Conservation (phyloP, 352 stramenopile species). For the Globisporangium splendens region DNA sequence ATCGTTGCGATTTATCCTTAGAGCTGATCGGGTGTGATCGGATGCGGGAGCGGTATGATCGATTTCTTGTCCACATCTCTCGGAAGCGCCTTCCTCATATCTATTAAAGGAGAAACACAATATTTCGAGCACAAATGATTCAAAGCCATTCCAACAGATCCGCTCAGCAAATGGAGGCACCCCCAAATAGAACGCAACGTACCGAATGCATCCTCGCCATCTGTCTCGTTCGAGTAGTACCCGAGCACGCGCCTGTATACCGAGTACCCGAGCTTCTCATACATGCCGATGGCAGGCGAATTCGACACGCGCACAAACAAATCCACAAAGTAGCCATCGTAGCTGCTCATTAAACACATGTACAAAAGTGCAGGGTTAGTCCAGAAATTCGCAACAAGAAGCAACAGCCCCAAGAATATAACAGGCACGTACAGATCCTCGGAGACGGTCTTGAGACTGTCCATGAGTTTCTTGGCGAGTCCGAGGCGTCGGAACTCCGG, state of each 20-base stretch:
- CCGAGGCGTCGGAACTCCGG: conserved; percentile 92
- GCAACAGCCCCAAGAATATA: too few relatives aligned
- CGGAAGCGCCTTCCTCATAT: conserved; percentile 92
- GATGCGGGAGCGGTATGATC: conserved; percentile 85
- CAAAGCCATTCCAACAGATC: too few relatives aligned
- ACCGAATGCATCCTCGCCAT: conserved; percentile 89
- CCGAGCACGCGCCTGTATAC: conserved; percentile 90
- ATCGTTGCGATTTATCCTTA: conserved; percentile 14
- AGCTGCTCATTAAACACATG: conserved; percentile 23
- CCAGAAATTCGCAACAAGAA: neutral
- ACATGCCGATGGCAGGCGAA: conserved; percentile 90
- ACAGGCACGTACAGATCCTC: conserved; percentile 46
- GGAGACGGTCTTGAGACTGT: conserved; percentile 89
- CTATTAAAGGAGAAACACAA: conserved; percentile 27
- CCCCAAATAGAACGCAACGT: conserved; percentile 10
- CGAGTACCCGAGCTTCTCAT: conserved; percentile 91
- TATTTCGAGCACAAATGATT: conserved; percentile 1
- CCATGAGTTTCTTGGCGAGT: conserved; percentile 93
- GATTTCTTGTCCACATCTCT: conserved; percentile 89
- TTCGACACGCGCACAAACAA: conserved; percentile 98
- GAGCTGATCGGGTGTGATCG: conserved; percentile 79
- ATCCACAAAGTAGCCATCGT: conserved; percentile 97
- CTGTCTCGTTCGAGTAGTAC: conserved; percentile 88
- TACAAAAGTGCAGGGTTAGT: neutral
- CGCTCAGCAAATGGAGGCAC: neutral